Conservation (phyloP, 1,284 basidiomycete species). For the Lignosus rhinocerotis region DNA sequence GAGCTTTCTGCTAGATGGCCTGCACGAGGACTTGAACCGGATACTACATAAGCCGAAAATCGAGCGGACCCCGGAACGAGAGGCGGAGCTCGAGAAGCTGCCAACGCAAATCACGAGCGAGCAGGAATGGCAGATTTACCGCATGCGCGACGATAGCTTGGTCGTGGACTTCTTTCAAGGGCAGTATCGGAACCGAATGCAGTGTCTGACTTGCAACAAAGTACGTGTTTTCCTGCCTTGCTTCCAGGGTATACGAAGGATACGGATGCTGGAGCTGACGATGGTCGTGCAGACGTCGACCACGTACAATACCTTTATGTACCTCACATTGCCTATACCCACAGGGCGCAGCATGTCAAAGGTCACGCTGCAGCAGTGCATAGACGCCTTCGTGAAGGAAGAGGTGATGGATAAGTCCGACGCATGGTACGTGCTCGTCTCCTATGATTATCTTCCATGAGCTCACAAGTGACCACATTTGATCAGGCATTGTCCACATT, state of each 20-base stretch:
- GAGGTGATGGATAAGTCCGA: slow-evolving; percentile 94
- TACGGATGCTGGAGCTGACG: neutral
- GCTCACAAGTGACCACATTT: neutral
- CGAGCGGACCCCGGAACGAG: slow-evolving; percentile 79
- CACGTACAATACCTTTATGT: slow-evolving; percentile 98
- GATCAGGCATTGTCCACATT: slow-evolving; percentile 87
- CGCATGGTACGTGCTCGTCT: slow-evolving; percentile 71
- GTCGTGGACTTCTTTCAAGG: slow-evolving; percentile 99
- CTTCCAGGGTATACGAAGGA: neutral
- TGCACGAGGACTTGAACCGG: slow-evolving; percentile 96
- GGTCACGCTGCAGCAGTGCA: slow-evolving; percentile 77
- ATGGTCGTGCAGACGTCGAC: slow-evolving; percentile 80
- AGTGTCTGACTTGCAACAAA: slow-evolving; percentile 90
- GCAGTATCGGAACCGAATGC: slow-evolving; percentile 89
- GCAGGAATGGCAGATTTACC: slow-evolving; percentile 92
- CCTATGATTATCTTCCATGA: neutral
- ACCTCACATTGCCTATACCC: slow-evolving; percentile 90
- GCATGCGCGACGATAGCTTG: slow-evolving; percentile 88
- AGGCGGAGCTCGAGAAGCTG: slow-evolving; percentile 84
- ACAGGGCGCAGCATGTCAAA: slow-evolving; percentile 58
- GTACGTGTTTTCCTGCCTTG: slow-evolving; percentile 44
- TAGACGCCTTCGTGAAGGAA: slow-evolving; percentile 89
- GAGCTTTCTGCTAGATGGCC: slow-evolving; percentile 90
- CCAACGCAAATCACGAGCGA: slow-evolving; percentile 91
- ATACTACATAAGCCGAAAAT: slow-evolving; percentile 77